These are phyloP conservation scores for Pyrenophora teres DNA, from an alignment of 2,329 filamentous ascomycete species.

Conservation along the genomic window DNA sequence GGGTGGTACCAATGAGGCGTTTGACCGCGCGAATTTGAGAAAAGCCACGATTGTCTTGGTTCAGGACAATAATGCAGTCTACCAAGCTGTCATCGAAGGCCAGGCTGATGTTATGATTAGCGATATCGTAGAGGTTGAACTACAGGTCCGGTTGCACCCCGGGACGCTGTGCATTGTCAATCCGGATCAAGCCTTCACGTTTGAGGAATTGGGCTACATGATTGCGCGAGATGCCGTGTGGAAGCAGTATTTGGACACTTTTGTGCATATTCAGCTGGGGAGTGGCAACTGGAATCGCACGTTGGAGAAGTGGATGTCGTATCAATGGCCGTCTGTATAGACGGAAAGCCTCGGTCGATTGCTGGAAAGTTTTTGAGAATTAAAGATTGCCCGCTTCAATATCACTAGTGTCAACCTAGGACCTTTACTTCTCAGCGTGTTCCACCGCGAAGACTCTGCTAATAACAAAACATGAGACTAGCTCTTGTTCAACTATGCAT, in stretches of 20 bases:
- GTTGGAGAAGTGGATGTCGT: conserved; percentile 21
- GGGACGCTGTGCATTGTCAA: conserved; percentile 14
- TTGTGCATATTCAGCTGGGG: conserved; percentile 15
- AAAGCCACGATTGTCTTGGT: conserved; percentile 11
- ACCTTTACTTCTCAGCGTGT: too few relatives aligned
- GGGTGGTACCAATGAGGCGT: conserved; percentile 18
- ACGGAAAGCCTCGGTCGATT: neutral
- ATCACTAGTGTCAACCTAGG: too few relatives aligned
- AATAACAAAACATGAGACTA: too few relatives aligned
- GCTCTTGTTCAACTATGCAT: too few relatives aligned
- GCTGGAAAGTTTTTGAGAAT: too few relatives aligned
- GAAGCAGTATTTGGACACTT: conserved; percentile 19
- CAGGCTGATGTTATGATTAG: conserved; percentile 20
- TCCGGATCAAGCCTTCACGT: conserved; percentile 15
- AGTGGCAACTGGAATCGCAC: conserved; percentile 17
- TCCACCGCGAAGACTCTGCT: too few relatives aligned
- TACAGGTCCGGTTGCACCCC: conserved; percentile 17
- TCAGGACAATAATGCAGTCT: conserved; percentile 20
- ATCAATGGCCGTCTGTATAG: conserved; percentile 21
- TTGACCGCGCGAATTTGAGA: conserved; percentile 18
- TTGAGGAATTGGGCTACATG: conserved; percentile 19
- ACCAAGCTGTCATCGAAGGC: conserved; percentile 16
- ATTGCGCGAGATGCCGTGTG: conserved; percentile 13
- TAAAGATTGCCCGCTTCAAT: too few relatives aligned
- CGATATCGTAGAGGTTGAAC: conserved; percentile 18